Conservation (phyloP, 2,329 filamentous ascomycete genomes). For the Aspergillus quadrilineatus region DNA sequence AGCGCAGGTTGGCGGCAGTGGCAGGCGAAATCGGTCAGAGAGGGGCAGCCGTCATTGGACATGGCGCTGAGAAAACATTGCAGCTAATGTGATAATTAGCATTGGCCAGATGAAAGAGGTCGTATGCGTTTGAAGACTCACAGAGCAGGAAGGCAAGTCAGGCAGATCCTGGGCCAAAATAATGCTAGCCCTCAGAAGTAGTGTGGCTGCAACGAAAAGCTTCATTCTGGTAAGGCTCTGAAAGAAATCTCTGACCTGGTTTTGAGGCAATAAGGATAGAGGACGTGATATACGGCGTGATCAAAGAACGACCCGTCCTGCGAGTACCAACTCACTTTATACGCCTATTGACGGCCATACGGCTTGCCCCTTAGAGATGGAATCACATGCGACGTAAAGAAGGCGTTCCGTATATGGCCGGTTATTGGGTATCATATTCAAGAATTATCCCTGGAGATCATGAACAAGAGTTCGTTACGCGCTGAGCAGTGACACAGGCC, state of each 20-base stretch:
- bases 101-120: neutral
- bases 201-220: slow-evolving; percentile 31
- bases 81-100: slow-evolving; percentile 34
- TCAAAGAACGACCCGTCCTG: neutral
- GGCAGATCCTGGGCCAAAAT: slow-evolving; percentile 46
- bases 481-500: neutral
- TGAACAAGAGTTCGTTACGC: neutral
- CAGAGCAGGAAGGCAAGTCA: slow-evolving; percentile 48
- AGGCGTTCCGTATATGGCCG: neutral
- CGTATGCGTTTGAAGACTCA: slow-evolving; percentile 28
- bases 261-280: neutral
- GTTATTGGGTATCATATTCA: neutral
- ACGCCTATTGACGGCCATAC: neutral
- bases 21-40: slow-evolving; percentile 50
- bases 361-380: neutral
- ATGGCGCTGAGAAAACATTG: slow-evolving; percentile 48
- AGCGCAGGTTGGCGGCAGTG: slow-evolving; percentile 50
- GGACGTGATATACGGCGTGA: neutral
- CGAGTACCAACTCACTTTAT: neutral
- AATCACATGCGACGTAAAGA: slow-evolving; percentile 2
- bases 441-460: neutral
- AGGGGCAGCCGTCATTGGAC: slow-evolving; percentile 45
- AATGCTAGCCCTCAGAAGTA: slow-evolving; percentile 45
- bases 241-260: too few species aligned
- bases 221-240: slow-evolving; percentile 31